Evolutionary conservation across 306 rosid genomes (phyloP), one percentile per base, ranked within the genome.

Genomic region (Citrullus colocynthis): DNA sequence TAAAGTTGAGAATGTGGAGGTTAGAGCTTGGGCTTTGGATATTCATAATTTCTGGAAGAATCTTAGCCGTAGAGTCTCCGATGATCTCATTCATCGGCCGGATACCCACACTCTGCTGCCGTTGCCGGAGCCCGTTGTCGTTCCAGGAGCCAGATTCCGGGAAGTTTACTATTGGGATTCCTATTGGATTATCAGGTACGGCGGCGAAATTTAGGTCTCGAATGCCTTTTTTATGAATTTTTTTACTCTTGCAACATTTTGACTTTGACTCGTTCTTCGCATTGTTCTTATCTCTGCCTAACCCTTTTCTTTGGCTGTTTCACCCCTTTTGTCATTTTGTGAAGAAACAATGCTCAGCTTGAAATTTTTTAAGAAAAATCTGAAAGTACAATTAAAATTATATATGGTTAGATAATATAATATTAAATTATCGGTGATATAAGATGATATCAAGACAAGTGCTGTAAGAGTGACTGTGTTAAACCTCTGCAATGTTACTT

Each of bases 141-240:
- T 95, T 88, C 97, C 97, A 0, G 99, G 99, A 6, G 91, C 97
- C 0, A 80, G 97, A 28, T 95, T 95, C 74, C 87, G 88, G 17
- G 99, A 95, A 87, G 86, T 89, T 66, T 95, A 95, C 80, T 95
- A 95, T 42, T 95, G 99, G 99, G 97, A 95, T 85, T 90, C 99
- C 15, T 95, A 92, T 71, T 95, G 99, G 99, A 88, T 89, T 0
- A 90, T 92, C 49, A 88, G 97, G 99, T 90, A 70, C 51, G 65
- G 34, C 15, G 59, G 20, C 54, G 13, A 13, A 3, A 20, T 17
- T 44, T 67, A 9, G 5, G 32, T 2, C 45, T 64, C 45, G 20
- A 57, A 9, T 65, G 37, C 24, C 24, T 58, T 60, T 41, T 59
- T 12, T 6, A 14, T 9, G 9, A 12, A 48, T 41, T 5, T 32